A percentile compares a stretch with the other conserved stretches of the same genome.
Conservation (phyloP, 2,329 filamentous ascomycete genomes). For the Trichoderma sp. region DNA sequence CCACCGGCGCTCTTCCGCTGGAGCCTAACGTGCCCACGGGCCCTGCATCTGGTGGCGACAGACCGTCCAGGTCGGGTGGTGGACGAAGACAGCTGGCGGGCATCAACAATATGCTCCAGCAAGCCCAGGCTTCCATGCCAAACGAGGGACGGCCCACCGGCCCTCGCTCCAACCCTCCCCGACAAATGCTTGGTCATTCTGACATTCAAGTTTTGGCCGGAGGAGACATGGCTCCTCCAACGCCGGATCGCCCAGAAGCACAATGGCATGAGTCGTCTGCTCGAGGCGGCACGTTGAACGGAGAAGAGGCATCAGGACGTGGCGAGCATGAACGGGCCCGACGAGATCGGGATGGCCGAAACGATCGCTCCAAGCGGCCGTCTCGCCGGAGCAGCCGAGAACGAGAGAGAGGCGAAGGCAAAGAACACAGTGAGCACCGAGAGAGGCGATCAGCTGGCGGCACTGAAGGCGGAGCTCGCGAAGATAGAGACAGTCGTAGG, state of each 20-base stretch:
- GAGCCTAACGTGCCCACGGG: slow-evolving; percentile 41
- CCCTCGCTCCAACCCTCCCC: slow-evolving; percentile 39
- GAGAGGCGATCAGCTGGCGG: slow-evolving; percentile 45
- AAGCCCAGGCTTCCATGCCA: slow-evolving; percentile 49
- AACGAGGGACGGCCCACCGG: slow-evolving; percentile 42
- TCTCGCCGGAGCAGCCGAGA: slow-evolving; percentile 55
- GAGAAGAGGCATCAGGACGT: slow-evolving; percentile 35
- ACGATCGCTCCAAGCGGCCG: slow-evolving; percentile 44
- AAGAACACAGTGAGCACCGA: slow-evolving; percentile 49
- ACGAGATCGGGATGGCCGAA: slow-evolving; percentile 46
- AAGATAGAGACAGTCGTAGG: slow-evolving; percentile 41
- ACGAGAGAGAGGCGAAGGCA: slow-evolving; percentile 48
- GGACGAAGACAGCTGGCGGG: slow-evolving; percentile 58
- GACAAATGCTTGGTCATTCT: slow-evolving; percentile 52
- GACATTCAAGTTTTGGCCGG: slow-evolving; percentile 60
- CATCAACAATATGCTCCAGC: slow-evolving; percentile 61
- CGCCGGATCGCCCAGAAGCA: slow-evolving; percentile 52
- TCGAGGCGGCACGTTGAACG: slow-evolving; percentile 33
- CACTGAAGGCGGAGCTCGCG: slow-evolving; percentile 34
- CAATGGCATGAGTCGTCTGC: slow-evolving; percentile 42
- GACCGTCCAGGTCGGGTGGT: slow-evolving; percentile 39
- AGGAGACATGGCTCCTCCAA: slow-evolving; percentile 51
- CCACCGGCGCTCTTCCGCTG: slow-evolving; percentile 31
- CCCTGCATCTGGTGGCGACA: slow-evolving; percentile 42
- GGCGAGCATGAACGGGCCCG: slow-evolving; percentile 48